Base-by-base conservation (phyloP, 345 rosid genomes). In the Cardamine chenopodiifolia region DNA sequence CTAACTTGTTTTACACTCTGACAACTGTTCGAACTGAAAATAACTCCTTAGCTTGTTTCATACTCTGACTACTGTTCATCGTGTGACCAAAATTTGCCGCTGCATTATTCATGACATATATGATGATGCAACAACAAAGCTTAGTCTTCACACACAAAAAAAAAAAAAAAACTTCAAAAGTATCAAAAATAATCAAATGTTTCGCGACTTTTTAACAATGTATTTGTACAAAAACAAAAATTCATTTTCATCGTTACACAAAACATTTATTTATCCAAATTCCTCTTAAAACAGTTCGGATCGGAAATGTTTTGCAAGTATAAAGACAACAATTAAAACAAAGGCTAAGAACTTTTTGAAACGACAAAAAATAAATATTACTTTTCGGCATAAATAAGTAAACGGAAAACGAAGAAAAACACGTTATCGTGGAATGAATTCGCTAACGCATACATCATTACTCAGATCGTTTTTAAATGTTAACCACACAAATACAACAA, bases 401-500 rank as follows among this genome's bases (percentile, higher is more conserved):
- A 57, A 29, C 25, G 34, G 6, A 34, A 57, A 55, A 55, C 1
- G 57, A 55, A 44, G 65, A 35, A 66, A 34, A 34, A 74, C 78
- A 74, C 71, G 77, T 65, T 54, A 29, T 73, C 15, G 37, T 73
- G 49, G 15, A 73, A 40, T 40, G 68, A 23, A 65, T 26, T 42
- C 29, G 57, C 55, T 70, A 63, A 53, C 42, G 44, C 32, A 23
- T 37, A n/a, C 31, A 23, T 5, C 23, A 13, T 44, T 23, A 37
- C 8, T 17, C 13, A 12, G 1, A 59, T 42, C 70, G 55, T 47
- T n/a, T 74, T 47, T 26, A 0, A 17, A 32, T 45, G 25, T 25
- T 45, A 5, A 59, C 78, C 66, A 74, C 78, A 56, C 31, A 66
- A 34, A 56, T 57, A 47, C 9, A 12, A 44, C 56, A n/a, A n/a